Evolutionary conservation across 345 rosid genomes (phyloP).

Genomic region (Crucihimalaya himalaica): DNA sequence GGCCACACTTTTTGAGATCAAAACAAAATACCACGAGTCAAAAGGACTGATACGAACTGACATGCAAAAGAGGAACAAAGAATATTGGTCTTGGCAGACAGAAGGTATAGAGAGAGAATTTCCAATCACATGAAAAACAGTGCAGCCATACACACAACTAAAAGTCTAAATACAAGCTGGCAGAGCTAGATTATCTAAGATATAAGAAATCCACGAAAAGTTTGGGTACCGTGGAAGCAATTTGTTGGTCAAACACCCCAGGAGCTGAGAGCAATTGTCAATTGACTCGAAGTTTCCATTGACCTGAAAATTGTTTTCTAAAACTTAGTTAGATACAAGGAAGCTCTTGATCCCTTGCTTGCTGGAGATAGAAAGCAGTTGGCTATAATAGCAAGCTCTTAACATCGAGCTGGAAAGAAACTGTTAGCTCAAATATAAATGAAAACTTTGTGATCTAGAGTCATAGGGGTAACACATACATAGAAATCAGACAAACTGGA

Average conservation of each 20-base stretch:
- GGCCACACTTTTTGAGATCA: constrained; percentile 54
- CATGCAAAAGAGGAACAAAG: constrained; percentile 11
- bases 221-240: constrained; percentile 74
- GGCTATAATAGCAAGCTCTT: constrained; percentile 6
- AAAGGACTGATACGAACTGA: constrained; percentile 11
- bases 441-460: constrained; percentile 6
- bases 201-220: constrained; percentile 29
- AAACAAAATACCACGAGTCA: constrained; percentile 19
- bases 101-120: not conserved
- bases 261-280: constrained; percentile 54
- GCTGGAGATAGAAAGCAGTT: constrained; percentile 6
- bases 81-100: constrained; percentile 1
- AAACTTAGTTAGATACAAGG: constrained; percentile 55
- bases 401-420: not conserved
- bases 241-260: constrained; percentile 69
- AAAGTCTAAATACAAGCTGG: not conserved
- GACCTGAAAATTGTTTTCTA: constrained; percentile 54
- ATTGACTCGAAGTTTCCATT: constrained; percentile 56
- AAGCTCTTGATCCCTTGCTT: constrained; percentile 25
- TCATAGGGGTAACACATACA: constrained; percentile 53
- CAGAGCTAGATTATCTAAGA: constrained; percentile 19
- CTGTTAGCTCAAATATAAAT: constrained; percentile 1
- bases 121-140: not conserved
- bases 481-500: constrained; percentile 57
- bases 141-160: constrained; percentile 3